Base-by-base conservation (phyloP, 2,329 filamentous ascomycete genomes). In the Fusarium globosum region DNA sequence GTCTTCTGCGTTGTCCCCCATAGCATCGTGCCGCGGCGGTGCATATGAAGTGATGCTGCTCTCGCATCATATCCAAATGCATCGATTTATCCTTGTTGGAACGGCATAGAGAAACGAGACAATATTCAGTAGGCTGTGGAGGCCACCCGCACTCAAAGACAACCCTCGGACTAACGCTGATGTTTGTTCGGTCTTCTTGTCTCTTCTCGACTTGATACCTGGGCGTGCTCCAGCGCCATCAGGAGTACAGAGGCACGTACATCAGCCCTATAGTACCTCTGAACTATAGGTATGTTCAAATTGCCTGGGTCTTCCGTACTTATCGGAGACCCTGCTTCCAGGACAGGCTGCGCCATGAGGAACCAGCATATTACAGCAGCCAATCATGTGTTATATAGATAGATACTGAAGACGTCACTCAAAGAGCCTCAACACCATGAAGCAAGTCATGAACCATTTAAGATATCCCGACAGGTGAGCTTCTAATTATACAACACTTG, bases 391-490 rank as follows among this genome's bases (percentile, higher is more conserved):
- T 61, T 28, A 20, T 36, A 45, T 48, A 42, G 58, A 26, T 52
- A 30, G 36, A 42, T 46, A 61, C 49, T 57, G 52, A 51, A 26
- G 58, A 77, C 63, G 39, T 72, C 68, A 66, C 61, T 48, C 59
- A 49, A 52, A 71, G 76, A 78, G 75, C 76, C 76, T 78, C 76
- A 77, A 78, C 74, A 75, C 75, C 76, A 77, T 57, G 59, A 52
- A 52, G 55, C 46, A 55, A 46, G 30, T 52, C 39, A n/a, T 36
- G 35, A 33, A 43, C 45, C 58, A 59, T 59, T 53, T 39, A 39
- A 42, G 36, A 43, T 56, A 56, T 49, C n/a, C 30, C 49, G 20
- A 58, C 43, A 49, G 28, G 26, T 28, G 15, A 18, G 16, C 28
- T 74, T 57, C 55, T 72, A 72, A 68, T 46, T 61, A 56, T 58